These are phyloP conservation scores for Sphaceloma murrayae DNA, from an alignment of 2,329 filamentous ascomycete genomes.

Conservation along the genomic window DNA sequence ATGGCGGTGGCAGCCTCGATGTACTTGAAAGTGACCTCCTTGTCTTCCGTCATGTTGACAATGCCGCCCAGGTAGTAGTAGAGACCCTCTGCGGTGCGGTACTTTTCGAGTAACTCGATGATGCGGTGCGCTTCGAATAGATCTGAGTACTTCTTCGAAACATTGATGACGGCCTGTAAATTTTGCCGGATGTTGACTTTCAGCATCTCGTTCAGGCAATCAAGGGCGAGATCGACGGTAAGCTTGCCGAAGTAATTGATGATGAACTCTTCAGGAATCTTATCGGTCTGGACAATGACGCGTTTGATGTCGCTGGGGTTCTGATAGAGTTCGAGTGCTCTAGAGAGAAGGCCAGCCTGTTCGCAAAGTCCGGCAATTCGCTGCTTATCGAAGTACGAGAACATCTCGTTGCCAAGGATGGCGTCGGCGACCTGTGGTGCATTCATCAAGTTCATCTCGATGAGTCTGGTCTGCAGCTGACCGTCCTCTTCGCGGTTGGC, in stretches of 20 bases:
- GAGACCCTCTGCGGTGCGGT: conserved; percentile 90
- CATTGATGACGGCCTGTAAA: conserved; percentile 84
- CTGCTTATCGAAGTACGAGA: conserved; percentile 88
- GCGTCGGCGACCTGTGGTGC: conserved; percentile 96
- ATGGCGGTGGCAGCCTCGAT: conserved; percentile 94
- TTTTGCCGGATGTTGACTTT: conserved; percentile 96
- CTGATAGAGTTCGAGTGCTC: conserved; percentile 86
- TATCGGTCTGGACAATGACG: conserved; percentile 73
- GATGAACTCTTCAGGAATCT: conserved; percentile 84
- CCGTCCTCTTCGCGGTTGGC: conserved; percentile 92
- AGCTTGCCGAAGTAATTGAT: conserved; percentile 87
- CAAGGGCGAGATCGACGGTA: conserved; percentile 88
- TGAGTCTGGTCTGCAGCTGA: conserved; percentile 80
- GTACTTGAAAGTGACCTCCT: conserved; percentile 98
- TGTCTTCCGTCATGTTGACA: conserved; percentile 90
- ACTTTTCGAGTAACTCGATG: conserved; percentile 93
- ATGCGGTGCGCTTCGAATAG: conserved; percentile 77
- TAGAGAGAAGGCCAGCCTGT: conserved; percentile 64
- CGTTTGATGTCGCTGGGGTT: conserved; percentile 85
- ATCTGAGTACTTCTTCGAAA: conserved; percentile 97
- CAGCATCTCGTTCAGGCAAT: conserved; percentile 93
- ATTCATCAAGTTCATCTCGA: conserved; percentile 97
- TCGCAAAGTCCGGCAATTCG: conserved; percentile 87
- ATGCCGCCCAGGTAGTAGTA: conserved; percentile 98
- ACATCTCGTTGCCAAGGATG: conserved; percentile 97